A percentile compares a stretch with the other conserved stretches of the same genome.
Evolutionary conservation across 1,284 basidiomycete species (phyloP).

Genomic region (Cystobasidiaceae sp.): DNA sequence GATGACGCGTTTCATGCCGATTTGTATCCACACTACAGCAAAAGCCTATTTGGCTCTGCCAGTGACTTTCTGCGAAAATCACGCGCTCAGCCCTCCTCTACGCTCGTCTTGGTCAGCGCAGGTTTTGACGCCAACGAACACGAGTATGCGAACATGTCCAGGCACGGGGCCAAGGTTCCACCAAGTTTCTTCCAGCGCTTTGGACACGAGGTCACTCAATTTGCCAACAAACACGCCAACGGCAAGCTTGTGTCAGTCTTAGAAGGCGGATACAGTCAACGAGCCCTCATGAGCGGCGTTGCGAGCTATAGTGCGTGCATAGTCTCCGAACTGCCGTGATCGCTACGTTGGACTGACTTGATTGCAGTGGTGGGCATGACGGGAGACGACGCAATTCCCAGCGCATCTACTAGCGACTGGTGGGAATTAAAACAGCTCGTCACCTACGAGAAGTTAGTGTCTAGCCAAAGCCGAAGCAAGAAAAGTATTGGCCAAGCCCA

Average conservation of each 20-base stretch:
- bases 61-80: constrained; percentile 66
- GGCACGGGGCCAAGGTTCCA: constrained; percentile 86
- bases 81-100: constrained; percentile 61
- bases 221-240: constrained; percentile 62
- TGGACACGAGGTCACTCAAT: constrained; percentile 62
- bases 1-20: constrained; percentile 71
- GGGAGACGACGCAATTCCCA: background rate
- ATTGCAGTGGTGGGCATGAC: background rate
- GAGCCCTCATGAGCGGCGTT: constrained; percentile 44
- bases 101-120: constrained; percentile 68
- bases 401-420: background rate
- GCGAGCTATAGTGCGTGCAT: constrained; percentile 17
- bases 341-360: background rate
- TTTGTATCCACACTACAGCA: constrained; percentile 68
- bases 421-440: background rate
- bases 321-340: background rate
- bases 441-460: background rate
- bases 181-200: constrained; percentile 80
- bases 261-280: constrained; percentile 92
- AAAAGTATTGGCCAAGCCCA: background rate
- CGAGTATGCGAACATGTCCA: constrained; percentile 84
- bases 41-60: constrained; percentile 62
- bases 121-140: constrained; percentile 94
- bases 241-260: constrained; percentile 80
- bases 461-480: background rate